Base-by-base conservation (phyloP, 129 eudicot genomes). In the Saussurea involucrata region DNA sequence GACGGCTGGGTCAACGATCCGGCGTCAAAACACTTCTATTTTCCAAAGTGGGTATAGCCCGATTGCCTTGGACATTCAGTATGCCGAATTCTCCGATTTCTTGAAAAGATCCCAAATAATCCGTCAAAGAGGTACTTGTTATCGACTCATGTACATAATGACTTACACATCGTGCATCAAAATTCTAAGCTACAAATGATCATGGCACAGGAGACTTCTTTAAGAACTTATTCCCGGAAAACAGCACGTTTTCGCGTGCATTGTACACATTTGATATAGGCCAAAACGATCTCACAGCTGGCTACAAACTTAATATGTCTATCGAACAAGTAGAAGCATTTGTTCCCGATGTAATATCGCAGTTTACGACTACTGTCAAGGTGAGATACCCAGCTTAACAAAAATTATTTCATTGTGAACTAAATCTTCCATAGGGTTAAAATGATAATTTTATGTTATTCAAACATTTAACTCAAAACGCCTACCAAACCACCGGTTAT, bases 281-380 rank as follows among this genome's bases (percentile, higher is more conserved):
- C 85, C 97, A 92, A 78, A 92, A 92, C 33, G 97, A 92, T 75
- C 89, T 92, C 72, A 92, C 95, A 0, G 90, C 95, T 58, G 97
- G 97, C 4, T 92, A 87, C 72, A 76, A 87, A 40, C 97, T 89
- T 75, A 84, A 87, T 86, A 68, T 89, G 95, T 70, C 92, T 73
- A 80, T 84, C 6, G 90, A 87, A 33, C 81, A 85, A 78, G 90
- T 92, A 18, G 81, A 89, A 85, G 89, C 85, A 3, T 87, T 85
- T 57, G 86, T 92, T 31, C 90, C 97, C 6, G 90, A 89, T 75
- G 74, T 92, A 11, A 73, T 92, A 72, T 74, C 70, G 11, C 88
- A 85, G 76, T 80, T 89, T 44, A 76, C 83, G 10, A 78, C 34
- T 34, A 82, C 79, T 22, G 69, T 92, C 24, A 85, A 85, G 95